Evolutionary conservation across 805 yeast species (phyloP), one percentile per base, ranked within the genome.

Genomic region (Starmerella sp.): DNA sequence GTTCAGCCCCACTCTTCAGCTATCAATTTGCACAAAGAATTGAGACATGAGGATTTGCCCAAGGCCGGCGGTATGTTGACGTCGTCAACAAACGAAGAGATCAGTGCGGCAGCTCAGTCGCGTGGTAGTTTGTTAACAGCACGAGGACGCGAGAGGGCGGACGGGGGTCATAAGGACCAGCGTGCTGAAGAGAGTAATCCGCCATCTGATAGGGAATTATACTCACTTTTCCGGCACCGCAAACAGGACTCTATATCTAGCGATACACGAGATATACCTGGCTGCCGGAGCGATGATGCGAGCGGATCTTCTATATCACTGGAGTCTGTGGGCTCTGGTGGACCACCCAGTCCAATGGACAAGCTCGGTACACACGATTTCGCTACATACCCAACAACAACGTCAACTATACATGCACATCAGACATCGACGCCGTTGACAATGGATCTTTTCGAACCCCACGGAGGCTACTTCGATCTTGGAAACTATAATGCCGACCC

Each of bases 241-340:
- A 46, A 46, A 34, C 38, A 32, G 8, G 39, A 32, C n/a, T 46
- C 49, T 10, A 34, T 34, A 13, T 46, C 49, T 4, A 46, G 49
- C 39, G 49, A 46, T 15, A 7, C 30, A 5, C 49, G 39, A 5
- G 49, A 46, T 14, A 13, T 46, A 17, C 29, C 38, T 3, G 34
- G 49, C 39, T 46, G 39, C 15, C 49, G 49, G 4, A 46, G 49
- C 34, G 39, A 46, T 17, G 49, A 46, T 32, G 39, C 49, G 4
- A 46, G 49, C 31, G 49, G 49, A 6, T 46, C 49, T 9, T 46
- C 49, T 29, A 32, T 34, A 5, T 46, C 49, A 4, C n/a, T 46
- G n/a, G 49, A 46, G 31, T 46, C 49, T 3, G 39, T 46, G 13
- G 31, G 39, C n/a, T 46, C 49, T 32, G 39, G 31, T 6, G 39